Conservation (phyloP, 768 basidiomycete genomes). For the Collybia sordida region DNA sequence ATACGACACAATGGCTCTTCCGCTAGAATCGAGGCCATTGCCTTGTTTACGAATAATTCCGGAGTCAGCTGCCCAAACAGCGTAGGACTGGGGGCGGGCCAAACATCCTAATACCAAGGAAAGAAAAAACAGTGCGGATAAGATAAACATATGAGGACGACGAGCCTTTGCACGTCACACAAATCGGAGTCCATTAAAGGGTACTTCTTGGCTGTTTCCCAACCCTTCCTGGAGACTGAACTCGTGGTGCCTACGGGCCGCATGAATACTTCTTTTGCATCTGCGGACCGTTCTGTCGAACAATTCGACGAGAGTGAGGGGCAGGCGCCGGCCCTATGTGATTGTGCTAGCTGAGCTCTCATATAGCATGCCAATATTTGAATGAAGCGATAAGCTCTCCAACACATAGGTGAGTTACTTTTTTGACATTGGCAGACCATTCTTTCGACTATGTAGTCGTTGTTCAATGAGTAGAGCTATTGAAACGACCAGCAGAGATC, state of each 20-base stretch:
- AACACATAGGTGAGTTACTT: too few species aligned
- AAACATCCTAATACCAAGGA: constrained; percentile 1
- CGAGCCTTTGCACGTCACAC: not conserved
- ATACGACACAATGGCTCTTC: constrained; percentile 37
- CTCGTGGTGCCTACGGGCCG: constrained; percentile 14
- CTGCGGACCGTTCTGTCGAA: constrained; percentile 4
- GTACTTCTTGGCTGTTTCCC: not conserved
- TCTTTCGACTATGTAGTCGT: too few species aligned
- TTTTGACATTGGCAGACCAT: too few species aligned
- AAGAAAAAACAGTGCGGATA: not conserved
- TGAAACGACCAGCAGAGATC: not conserved
- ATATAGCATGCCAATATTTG: too few species aligned
- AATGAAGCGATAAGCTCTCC: too few species aligned
- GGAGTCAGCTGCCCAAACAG: constrained; percentile 47
- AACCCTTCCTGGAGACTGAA: not conserved
- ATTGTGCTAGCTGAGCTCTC: too few species aligned
- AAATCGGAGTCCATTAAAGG: not conserved
- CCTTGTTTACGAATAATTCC: constrained; percentile 43
- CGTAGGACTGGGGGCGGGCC: constrained; percentile 37
- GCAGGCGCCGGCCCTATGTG: too few species aligned
- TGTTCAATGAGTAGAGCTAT: too few species aligned
- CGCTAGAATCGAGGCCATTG: constrained; percentile 34
- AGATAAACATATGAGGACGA: not conserved
- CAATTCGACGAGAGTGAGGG: not conserved
- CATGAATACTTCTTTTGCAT: not conserved